Conservation (phyloP, 2,329 filamentous ascomycete genomes). For the Zymoseptoria pseudotritici region DNA sequence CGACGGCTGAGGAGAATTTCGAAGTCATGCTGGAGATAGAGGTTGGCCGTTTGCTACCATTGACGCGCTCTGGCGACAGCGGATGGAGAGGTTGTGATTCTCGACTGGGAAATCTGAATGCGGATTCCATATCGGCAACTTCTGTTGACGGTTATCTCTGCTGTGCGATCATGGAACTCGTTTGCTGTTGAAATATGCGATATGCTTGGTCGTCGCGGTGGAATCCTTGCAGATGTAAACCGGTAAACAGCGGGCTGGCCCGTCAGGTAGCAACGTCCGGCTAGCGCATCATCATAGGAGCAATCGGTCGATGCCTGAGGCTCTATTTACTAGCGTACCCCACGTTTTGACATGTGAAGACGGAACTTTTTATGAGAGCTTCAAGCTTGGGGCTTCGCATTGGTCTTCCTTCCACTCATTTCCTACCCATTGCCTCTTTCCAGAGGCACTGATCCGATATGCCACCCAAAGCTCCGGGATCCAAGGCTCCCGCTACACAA, state of each 20-base stretch:
- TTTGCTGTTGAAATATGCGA: neutral
- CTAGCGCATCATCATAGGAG: too few relatives aligned
- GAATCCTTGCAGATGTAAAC: neutral
- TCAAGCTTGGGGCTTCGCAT: neutral
- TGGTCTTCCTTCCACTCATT: neutral
- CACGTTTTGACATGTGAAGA: neutral
- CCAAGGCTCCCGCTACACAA: neutral
- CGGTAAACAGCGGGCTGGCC: neutral
- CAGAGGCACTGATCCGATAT: neutral
- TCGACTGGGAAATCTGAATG: conserved; percentile 47
- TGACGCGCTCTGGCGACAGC: conserved; percentile 58
- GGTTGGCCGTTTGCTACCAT: conserved; percentile 35
- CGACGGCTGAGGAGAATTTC: conserved; percentile 26
- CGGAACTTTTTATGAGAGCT: neutral
- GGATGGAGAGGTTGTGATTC: conserved; percentile 48
- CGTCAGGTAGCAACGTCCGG: too few relatives aligned
- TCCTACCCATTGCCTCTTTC: neutral
- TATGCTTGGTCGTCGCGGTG: neutral
- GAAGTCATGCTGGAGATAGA: conserved; percentile 32
- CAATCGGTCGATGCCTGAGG: too few relatives aligned
- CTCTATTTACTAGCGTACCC: too few relatives aligned
- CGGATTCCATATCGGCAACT: conserved; percentile 29
- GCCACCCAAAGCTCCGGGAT: neutral
- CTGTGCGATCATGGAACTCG: neutral
- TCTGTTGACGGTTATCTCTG: neutral